Conservation (phyloP, 1,284 basidiomycete species). For the Cutaneotrichosporon cyanovorans region DNA sequence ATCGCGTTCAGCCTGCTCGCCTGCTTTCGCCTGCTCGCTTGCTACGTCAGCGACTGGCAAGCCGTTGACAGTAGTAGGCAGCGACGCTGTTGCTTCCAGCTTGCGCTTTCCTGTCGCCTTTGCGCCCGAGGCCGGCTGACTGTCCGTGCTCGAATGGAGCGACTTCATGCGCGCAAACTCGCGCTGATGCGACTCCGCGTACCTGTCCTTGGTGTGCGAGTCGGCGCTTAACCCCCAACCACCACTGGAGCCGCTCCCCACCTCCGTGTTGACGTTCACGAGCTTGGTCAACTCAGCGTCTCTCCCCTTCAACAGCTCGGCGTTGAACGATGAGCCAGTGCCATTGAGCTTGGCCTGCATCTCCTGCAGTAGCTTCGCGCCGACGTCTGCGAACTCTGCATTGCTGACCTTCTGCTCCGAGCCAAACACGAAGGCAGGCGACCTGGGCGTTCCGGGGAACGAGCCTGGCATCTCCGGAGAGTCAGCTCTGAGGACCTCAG, state of each 20-base stretch:
- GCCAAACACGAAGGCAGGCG: conserved; percentile 26
- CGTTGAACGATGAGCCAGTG: conserved; percentile 16
- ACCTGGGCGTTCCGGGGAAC: conserved; percentile 3
- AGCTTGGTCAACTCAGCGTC: conserved; percentile 32
- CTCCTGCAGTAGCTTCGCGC: conserved; percentile 30
- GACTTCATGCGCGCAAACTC: conserved; percentile 36
- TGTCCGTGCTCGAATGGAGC: conserved; percentile 3
- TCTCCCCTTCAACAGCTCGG: conserved; percentile 39
- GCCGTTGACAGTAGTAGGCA: conserved; percentile 1
- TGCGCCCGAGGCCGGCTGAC: neutral
- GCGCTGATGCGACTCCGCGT: conserved; percentile 31
- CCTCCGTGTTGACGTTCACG: conserved; percentile 23
- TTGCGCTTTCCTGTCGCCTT: conserved; percentile 7
- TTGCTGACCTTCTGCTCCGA: conserved; percentile 18
- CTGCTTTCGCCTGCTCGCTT: neutral
- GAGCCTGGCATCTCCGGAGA: conserved; percentile 7
- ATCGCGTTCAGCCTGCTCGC: conserved; percentile 2
- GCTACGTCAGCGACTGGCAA: neutral
- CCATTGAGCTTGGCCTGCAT: conserved; percentile 38
- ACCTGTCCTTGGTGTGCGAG: conserved; percentile 23
- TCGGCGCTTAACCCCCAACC: conserved; percentile 29
- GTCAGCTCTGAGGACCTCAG: neutral
- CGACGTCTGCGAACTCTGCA: conserved; percentile 31
- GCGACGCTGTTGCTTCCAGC: neutral
- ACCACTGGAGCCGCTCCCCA: conserved; percentile 19